These are phyloP conservation scores for Quercus cerris DNA, from an alignment of 306 rosid species.

Conservation along the genomic window DNA sequence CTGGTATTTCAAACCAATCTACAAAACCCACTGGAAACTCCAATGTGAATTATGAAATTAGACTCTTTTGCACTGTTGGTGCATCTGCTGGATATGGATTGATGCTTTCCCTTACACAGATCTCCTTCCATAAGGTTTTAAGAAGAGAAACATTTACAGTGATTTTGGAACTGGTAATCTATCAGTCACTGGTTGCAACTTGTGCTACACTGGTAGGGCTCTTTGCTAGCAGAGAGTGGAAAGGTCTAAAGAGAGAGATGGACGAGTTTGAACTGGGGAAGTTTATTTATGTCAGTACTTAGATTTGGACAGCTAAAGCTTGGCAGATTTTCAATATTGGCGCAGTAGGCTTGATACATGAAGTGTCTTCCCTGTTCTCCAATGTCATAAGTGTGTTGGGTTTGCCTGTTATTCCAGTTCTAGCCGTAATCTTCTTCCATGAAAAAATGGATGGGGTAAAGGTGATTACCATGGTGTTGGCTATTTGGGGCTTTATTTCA, in stretches of 20 bases:
- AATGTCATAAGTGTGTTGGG: slow-evolving; percentile 41
- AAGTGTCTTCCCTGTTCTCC: slow-evolving; percentile 55
- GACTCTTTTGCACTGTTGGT: slow-evolving; percentile 41
- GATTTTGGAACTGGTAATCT: slow-evolving; percentile 31
- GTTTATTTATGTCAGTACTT: slow-evolving; percentile 31
- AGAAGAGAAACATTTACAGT: slow-evolving; percentile 36
- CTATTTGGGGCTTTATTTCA: slow-evolving; percentile 51
- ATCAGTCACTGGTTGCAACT: slow-evolving; percentile 16
- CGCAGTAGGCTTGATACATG: slow-evolving; percentile 36
- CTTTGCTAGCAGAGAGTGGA: slow-evolving; percentile 54
- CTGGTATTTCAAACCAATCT: slow-evolving; percentile 29
- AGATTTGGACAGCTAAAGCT: slow-evolving; percentile 30
- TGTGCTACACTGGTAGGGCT: slow-evolving; percentile 26
- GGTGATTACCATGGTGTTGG: slow-evolving; percentile 43
- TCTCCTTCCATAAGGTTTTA: slow-evolving; percentile 31
- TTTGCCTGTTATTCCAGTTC: slow-evolving; percentile 47
- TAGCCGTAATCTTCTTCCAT: slow-evolving; percentile 44
- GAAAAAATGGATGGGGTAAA: slow-evolving; percentile 45
- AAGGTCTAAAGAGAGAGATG: slow-evolving; percentile 30
- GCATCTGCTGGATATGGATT: slow-evolving; percentile 41
- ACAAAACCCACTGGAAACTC: not conserved
- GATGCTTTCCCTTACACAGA: slow-evolving; percentile 29
- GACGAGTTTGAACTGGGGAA: slow-evolving; percentile 29
- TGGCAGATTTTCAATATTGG: slow-evolving; percentile 39
- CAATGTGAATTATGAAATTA: slow-evolving; percentile 26